Base-by-base conservation (phyloP, 2,329 filamentous ascomycete species). In the Dactylellina cionopaga region DNA sequence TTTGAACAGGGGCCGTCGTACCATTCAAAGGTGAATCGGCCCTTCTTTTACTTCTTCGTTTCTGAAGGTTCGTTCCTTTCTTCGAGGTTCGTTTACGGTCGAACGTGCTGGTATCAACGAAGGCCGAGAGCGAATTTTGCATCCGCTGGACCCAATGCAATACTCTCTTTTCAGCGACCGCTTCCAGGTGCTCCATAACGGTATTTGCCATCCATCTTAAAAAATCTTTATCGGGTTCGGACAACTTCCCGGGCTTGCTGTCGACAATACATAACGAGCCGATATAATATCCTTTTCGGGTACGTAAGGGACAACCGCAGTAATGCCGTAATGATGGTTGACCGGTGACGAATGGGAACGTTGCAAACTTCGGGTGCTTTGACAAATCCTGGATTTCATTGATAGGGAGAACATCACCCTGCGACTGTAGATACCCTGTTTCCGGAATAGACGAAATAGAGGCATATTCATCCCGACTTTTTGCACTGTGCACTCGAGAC, bases 401-500 rank as follows among this genome's bases (percentile, higher is more conserved):
- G 41, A 79, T 73, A 4, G 79, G 71, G 9, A 73, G 75, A 2
- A 60, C 46, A 27, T 70, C 70, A 1, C 72, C 73, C 1, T 65
- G 63, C 1, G 74, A 74, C 6, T 74, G 71, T n/a, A 29, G 17
- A 22, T 33, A 29, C 7, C n/a, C 73, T 64, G 39, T 75, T 76
- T 19, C 75, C 74, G 11, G 75, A 19, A 72, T 47, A 72, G n/a
- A 74, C 63, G 75, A 75, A 75, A 22, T 72, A 47, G 13, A 63
- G 52, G 10, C 60, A 66, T n/a, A n/a, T n/a, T n/a, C n/a, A 56
- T 76, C 75, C 2, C 29, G 51, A 9, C 51, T 39, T 41, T 64
- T 77, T 59, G 64, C n/a, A 78, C 59, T 19, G 77, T 75, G 11
- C 77, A 79, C 19, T 80, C 80, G 19, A 76, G 71, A 1, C 80